Conservation (phyloP, 2,329 filamentous ascomycete species). For the Fusarium tuaranense region DNA sequence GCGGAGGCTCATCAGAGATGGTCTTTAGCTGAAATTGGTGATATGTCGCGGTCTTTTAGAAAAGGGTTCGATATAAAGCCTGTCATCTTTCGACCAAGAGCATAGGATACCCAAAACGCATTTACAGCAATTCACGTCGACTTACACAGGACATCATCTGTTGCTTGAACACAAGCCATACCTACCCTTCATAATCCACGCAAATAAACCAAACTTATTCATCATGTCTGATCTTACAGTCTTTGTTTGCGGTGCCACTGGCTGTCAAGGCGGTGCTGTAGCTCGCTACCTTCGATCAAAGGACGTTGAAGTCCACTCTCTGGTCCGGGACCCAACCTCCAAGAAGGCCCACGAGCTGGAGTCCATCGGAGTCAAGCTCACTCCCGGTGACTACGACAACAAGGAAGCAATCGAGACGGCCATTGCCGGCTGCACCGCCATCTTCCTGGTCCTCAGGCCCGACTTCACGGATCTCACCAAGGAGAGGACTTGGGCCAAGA, state of each 20-base stretch:
- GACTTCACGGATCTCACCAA: constrained; percentile 45
- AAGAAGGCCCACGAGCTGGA: constrained; percentile 45
- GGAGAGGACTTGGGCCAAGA: constrained; percentile 47
- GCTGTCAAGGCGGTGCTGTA: constrained; percentile 53
- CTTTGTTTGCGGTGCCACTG: constrained; percentile 56
- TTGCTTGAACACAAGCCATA: neutral
- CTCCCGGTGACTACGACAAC: constrained; percentile 50
- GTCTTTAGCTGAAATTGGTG: too few species aligned
- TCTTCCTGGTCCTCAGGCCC: constrained; percentile 52
- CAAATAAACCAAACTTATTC: constrained; percentile 1
- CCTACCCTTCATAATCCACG: neutral
- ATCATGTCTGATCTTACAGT: constrained; percentile 48
- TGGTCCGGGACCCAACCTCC: constrained; percentile 48
- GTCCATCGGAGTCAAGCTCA: constrained; percentile 49
- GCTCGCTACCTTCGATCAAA: constrained; percentile 49
- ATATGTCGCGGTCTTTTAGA: neutral
- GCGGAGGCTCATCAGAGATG: neutral
- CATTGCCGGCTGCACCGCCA: constrained; percentile 44
- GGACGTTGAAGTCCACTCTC: constrained; percentile 49
- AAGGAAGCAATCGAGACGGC: constrained; percentile 43
- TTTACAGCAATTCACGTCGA: neutral
- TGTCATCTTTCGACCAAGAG: neutral
- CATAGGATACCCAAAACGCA: neutral
- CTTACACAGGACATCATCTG: neutral
- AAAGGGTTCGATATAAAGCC: neutral